Base-by-base conservation (phyloP, 169 alveolate genomes). In the Plasmodium gallinaceum region DNA sequence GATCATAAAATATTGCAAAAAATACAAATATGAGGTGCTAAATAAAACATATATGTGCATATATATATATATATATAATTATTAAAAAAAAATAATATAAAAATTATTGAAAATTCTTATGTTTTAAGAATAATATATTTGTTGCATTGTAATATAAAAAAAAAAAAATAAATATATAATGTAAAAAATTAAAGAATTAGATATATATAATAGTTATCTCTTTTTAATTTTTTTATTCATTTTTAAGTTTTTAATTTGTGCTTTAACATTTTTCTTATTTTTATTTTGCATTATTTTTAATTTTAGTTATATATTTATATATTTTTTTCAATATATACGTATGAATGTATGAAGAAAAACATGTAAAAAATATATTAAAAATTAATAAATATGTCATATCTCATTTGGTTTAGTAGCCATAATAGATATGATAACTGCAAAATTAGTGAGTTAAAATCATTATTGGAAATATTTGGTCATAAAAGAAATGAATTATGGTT, bases 401-500 rank as follows among this genome's bases (percentile, higher is more conserved):
- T 92, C 37, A 88, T 73, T 72, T 92, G 95, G 95, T 92, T 92
- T 87, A 83, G 91, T 7, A 57, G 88, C 46, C 95, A 92, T 74
- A 92, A 89, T 12, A 87, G 85, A n/a, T 92, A 92, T 68, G 92
- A 92, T 54, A 91, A 88, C 9, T 92, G 91, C 68, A 86, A 92
- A 54, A 45, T 92, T 10, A 74, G 88, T 18, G 95, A 92, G 65
- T 74, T 92, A 75, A 88, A 72, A 52, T 88, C 95, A 20, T 62
- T 92, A 43, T 48, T 91, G 51, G 83, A 52, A 16, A 64, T 65
- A 18, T 92, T 42, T 52, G 0, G 32, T 54, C 22, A 12, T 54
- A 54, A 24, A n/a, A 54, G 9, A 54, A 54, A 71, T 20, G 37
- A 22, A 16, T n/a, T 16, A 0, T 39, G 26, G 62, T 20, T 75